Percentiles rank a stretch among this genome's conserved stretches.
Conservation (phyloP, 208 protist genomes). For the Eutreptiella sp. region DNA sequence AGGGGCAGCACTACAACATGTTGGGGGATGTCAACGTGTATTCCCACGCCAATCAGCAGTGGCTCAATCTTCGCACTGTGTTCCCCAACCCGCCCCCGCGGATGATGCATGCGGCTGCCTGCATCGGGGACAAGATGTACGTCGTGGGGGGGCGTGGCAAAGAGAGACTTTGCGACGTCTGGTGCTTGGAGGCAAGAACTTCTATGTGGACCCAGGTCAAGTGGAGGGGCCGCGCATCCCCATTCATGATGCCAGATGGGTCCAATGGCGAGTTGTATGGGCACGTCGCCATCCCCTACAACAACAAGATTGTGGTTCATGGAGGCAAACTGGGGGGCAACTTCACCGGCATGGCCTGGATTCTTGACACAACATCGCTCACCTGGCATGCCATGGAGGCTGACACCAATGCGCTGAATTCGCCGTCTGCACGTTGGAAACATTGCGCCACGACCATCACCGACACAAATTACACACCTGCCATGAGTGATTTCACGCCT, state of each 20-base stretch:
- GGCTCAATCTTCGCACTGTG: constrained; percentile 1
- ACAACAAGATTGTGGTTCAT: constrained; percentile 8
- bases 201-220: neutral
- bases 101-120: constrained; percentile 14
- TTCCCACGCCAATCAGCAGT: neutral
- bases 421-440: too few relatives aligned
- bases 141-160: neutral
- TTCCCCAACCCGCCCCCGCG: constrained; percentile 1
- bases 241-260: neutral
- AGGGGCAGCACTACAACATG: neutral
- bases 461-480: too few relatives aligned
- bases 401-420: too few relatives aligned
- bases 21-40: constrained; percentile 14
- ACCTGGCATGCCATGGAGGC: too few relatives aligned
- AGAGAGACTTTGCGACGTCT: neutral
- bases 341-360: too few relatives aligned
- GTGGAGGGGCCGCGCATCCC: neutral
- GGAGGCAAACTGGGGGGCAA: constrained; percentile 18
- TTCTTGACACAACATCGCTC: too few relatives aligned
- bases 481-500: too few relatives aligned
- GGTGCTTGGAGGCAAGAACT: neutral
- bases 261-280: constrained; percentile 2
- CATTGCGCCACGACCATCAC: too few relatives aligned
- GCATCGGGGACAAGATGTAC: neutral
- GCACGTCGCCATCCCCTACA: constrained; percentile 2